Evolutionary conservation across 2,329 filamentous ascomycete species (phyloP), one percentile per base, ranked within the genome.

Genomic region (Chaetomiaceae sp.): DNA sequence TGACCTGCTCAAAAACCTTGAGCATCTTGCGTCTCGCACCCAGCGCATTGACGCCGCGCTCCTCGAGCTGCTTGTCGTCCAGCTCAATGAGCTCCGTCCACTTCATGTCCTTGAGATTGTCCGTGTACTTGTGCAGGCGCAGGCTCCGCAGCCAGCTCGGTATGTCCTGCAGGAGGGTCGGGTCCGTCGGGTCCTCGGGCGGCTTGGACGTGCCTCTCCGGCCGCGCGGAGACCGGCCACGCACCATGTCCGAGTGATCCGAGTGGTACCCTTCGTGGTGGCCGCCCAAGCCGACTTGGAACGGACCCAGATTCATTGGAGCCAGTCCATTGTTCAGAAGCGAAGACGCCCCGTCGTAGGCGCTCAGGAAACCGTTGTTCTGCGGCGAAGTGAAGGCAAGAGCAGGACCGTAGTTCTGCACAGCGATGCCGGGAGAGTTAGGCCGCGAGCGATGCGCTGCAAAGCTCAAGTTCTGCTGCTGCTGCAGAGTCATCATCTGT

Each of bases 1-100:
- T 90, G 66, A 97, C 92, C 76, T 96, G 91, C 65, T 97, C 94
- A 72, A 97, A 97, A 53, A 97, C 94, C 83, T 99, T 99, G 57
- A 99, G 76, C 89, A 99, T 95, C 81, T 99, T 99, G 69, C 92
- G 88, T 63, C 94, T 81, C 17, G 94, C 94, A 64, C 94, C 94
- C 53, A 97, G 81, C 50, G 94, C 94, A 69, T 96, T 96, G 29
- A 99, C 94, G 46, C 94, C 94, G 48, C 90, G 87, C 23, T 90
- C 88, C 73, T 97, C 92, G 59, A 99, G 77, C 45, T 89, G 91
- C 67, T 91, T 91, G 63, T 99, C 94, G 65, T 96, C 90, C 63
- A 99, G 76, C 70, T 94, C 88, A 56, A 99, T 77, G 63, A 99
- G 74, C 50, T 99, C 94, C 25, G 87, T 88, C 94, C 94, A 99